Percentiles rank a stretch among this genome's conserved stretches.
Evolutionary conservation across 257 asterid genomes (phyloP).

Genomic region (Plectranthus barbatus): DNA sequence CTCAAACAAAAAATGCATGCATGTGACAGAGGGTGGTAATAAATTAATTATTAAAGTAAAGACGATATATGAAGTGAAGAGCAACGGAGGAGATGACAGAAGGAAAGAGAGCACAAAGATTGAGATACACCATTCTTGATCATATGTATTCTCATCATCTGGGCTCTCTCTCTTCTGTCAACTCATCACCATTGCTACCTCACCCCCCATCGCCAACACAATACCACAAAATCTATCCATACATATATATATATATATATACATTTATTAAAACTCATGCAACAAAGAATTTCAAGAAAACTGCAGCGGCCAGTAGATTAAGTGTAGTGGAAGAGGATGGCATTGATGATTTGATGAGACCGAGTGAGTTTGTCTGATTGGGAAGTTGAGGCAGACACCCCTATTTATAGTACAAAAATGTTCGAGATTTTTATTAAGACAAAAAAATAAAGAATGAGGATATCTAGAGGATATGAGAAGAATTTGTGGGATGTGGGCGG

Average conservation of each 20-base stretch:
- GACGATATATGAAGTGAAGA: not conserved
- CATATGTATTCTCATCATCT: conserved; percentile 31
- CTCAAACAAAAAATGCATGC: not conserved
- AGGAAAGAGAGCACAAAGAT: conserved; percentile 25
- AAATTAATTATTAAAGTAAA: not conserved
- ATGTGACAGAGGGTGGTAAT: not conserved
- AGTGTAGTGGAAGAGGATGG: not conserved
- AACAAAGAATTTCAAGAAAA: not conserved
- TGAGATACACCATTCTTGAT: conserved; percentile 5
- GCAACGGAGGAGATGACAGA: conserved; percentile 18
- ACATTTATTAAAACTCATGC: not conserved
- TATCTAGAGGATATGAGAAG: not conserved
- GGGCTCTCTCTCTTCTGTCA: conserved; percentile 64
- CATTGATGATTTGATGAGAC: not conserved
- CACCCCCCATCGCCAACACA: not conserved
- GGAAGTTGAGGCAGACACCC: not conserved
- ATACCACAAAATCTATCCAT: not conserved
- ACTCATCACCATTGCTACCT: conserved; percentile 17
- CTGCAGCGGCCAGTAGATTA: no score
- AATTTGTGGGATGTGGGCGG: not conserved
- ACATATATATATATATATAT: no score
- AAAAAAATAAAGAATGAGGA: not conserved
- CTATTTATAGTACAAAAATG: conserved; percentile 14
- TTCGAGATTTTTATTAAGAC: not conserved
- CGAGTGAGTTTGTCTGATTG: not conserved